Conservation (phyloP, 257 asterid genomes). For the Echites panduratus region DNA sequence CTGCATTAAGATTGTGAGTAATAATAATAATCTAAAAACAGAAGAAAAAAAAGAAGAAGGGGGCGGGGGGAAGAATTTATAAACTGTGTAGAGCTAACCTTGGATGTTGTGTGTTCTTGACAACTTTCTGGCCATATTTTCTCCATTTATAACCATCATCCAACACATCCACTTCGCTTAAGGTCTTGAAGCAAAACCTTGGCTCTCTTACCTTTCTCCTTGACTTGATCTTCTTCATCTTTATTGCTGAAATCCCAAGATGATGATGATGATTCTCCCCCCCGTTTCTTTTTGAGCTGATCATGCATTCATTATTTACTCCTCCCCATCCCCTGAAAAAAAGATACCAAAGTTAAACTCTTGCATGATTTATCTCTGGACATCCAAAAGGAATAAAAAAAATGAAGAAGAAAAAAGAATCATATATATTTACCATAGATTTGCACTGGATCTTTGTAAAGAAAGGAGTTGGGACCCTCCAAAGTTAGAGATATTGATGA, state of each 20-base stretch:
- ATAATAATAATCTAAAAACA: too few species aligned
- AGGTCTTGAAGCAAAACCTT: conserved; percentile 89
- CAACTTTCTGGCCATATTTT: conserved; percentile 95
- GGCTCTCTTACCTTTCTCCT: conserved; percentile 94
- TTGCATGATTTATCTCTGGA: background rate
- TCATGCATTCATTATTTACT: conserved; percentile 42
- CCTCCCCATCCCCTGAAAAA: conserved; percentile 65
- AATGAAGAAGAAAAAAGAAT: background rate
- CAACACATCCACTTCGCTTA: conserved; percentile 86
- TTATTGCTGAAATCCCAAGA: conserved; percentile 49
- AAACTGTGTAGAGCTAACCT: conserved; percentile 46
- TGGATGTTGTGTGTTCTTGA: conserved; percentile 93
- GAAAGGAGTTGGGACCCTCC: conserved; percentile 55
- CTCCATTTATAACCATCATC: conserved; percentile 99
- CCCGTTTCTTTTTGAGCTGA: conserved; percentile 36
- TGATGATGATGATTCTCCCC: conserved; percentile 26
- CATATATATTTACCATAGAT: conserved; percentile 40
- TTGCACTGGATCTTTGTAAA: conserved; percentile 50
- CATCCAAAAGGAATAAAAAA: background rate
- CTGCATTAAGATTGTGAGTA: background rate
- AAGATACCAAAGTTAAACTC: too few species aligned
- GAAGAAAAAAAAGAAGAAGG: background rate
- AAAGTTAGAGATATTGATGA: conserved; percentile 20
- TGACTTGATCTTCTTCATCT: conserved; percentile 67
- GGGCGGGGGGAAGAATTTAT: background rate